A percentile compares a stretch with the other conserved stretches of the same genome.
Evolutionary conservation across 2,329 filamentous ascomycete genomes (phyloP).

Genomic region (Acrodontium crateriforme): DNA sequence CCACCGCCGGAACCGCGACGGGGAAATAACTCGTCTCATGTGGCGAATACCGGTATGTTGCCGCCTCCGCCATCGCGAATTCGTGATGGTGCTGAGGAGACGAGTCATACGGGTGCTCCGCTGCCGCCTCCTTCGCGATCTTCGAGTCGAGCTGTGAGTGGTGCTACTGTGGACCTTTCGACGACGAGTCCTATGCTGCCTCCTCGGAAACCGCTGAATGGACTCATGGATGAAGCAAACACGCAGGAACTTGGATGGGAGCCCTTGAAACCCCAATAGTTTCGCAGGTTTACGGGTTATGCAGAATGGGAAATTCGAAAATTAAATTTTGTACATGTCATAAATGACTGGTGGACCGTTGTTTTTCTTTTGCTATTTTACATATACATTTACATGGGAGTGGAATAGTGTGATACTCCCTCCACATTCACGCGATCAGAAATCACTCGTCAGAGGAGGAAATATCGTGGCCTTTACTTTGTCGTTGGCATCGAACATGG

Average conservation of each 20-base stretch:
- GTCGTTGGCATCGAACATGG: constrained; percentile 25
- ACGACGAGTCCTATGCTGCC: constrained; percentile 12
- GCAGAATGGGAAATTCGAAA: too few species aligned
- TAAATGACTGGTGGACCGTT: too few species aligned
- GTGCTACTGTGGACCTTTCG: too few species aligned
- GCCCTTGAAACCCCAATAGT: too few species aligned
- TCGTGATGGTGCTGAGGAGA: constrained; percentile 2
- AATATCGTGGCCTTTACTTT: constrained; percentile 38
- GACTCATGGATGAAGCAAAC: constrained; percentile 20
- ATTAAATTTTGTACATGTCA: too few species aligned
- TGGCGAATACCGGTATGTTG: constrained; percentile 2
- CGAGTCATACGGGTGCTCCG: constrained; percentile 4
- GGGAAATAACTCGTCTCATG: constrained; percentile 3
- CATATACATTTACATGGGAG: too few species aligned
- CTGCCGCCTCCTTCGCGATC: constrained; percentile 12
- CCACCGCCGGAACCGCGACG: constrained; percentile 12
- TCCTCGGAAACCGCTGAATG: constrained; percentile 11
- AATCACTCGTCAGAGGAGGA: constrained; percentile 27
- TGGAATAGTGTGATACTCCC: too few species aligned
- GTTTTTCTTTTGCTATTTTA: too few species aligned
- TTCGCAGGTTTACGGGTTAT: too few species aligned
- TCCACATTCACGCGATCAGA: too few species aligned
- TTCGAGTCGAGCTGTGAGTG: constrained; percentile 3
- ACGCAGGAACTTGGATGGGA: too few species aligned
- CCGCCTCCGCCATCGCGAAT: constrained; percentile 8